phyloP scores from a whole-genome alignment of 2,329 filamentous ascomycete species.

The Fusarium equiseti region DNA sequence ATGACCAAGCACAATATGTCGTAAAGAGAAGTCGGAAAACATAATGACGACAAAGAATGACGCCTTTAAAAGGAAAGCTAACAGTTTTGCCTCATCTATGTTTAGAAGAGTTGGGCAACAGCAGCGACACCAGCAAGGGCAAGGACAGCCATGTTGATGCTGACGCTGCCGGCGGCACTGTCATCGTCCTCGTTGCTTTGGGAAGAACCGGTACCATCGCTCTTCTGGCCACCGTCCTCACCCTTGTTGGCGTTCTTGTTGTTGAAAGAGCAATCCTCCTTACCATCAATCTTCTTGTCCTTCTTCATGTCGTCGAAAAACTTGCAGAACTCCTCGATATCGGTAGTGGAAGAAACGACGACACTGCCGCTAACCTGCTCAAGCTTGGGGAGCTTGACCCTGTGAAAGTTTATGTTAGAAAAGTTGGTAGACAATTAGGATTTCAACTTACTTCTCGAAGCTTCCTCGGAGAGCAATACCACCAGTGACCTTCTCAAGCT shows the following conservation, averaged over 20 bases:
- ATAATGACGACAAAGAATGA: constrained; percentile 53
- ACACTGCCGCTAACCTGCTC: constrained; percentile 78
- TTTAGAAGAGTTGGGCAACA: constrained; percentile 66
- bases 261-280: constrained; percentile 62
- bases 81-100: constrained; percentile 46
- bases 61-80: constrained; percentile 49
- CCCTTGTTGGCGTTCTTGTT: constrained; percentile 65
- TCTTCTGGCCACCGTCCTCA: constrained; percentile 49
- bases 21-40: constrained; percentile 53
- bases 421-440: background rate
- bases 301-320: constrained; percentile 62
- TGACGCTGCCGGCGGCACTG: constrained; percentile 59
- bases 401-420: constrained; percentile 52
- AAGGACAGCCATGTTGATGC: constrained; percentile 62
- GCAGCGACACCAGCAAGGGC: constrained; percentile 61
- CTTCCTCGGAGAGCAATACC: constrained; percentile 87
- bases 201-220: constrained; percentile 47
- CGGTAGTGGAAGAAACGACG: constrained; percentile 74
- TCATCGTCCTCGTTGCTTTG: constrained; percentile 49
- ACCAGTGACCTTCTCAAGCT: constrained; percentile 77
- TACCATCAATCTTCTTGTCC: constrained; percentile 58
- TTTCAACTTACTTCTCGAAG: constrained; percentile 78
- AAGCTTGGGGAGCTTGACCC: constrained; percentile 76
- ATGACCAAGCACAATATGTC: constrained; percentile 53
- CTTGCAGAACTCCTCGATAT: constrained; percentile 67